Evolutionary conservation across 768 basidiomycete genomes (phyloP), one percentile per base, ranked within the genome.

Genomic region (Russula ochroleuca): DNA sequence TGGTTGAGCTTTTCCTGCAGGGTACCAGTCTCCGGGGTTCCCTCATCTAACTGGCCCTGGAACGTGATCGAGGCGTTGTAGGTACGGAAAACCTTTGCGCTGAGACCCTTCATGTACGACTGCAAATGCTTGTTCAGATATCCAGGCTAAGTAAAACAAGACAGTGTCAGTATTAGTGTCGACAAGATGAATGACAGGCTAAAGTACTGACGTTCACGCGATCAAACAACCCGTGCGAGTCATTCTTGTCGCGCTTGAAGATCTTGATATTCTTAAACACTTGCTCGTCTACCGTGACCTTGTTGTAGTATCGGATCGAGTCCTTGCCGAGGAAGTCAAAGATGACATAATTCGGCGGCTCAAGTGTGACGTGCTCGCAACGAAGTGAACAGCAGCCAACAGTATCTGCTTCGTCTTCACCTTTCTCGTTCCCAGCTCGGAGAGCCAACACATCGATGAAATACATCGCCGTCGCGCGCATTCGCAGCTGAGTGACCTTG

Each of bases 291-390:
- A 98, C 94, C 57, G 85, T 78, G 55, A 98, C 94, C 65, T 85
- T 85, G 71, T 96, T 95, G 76, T 91, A 94, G 77, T 96, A 98
- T 52, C 97, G 85, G 72, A 99, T 98, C 61, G 95, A 98, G 74
- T 99, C 97, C 81, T 99, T 99, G 76, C 97, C 97, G 61, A 98
- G 82, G 79, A 98, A 99, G 76, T 98, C 97, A 75, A 99, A 96
- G 62, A 90, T 79, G 73, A 98, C 86, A 70, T 83, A 86, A 78
- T 92, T 86, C 11, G 94, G 94, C 9, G 86, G 85, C 69, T 90
- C 85, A 57, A 98, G 79, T 2, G 96, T 98, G 72, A 99, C 88
- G 75, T 99, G 97, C 74, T 98, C 94, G 74, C 89, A 96, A 35
- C 95, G 91, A 54, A 99, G 78, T 5, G 97, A 99, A 75, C 97